Evolutionary conservation across 768 basidiomycete genomes (phyloP).

Genomic region (Porpolomopsis calyptriformis): DNA sequence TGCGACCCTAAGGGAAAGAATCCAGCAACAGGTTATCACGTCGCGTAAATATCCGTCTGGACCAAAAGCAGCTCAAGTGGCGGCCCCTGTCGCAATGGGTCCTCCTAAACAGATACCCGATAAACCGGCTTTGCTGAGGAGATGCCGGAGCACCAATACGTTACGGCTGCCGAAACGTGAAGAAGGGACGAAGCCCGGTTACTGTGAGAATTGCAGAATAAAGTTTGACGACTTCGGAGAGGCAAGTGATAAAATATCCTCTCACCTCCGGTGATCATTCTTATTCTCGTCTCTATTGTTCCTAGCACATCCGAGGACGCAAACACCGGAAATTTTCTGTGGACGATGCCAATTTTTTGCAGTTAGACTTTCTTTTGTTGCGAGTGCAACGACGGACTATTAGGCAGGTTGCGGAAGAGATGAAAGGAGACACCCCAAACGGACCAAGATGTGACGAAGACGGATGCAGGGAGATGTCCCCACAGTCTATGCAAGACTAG

Average conservation of each 20-base stretch:
- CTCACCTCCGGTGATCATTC: conserved; percentile 1
- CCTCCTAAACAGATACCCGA: conserved; percentile 54
- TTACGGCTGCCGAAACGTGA: conserved; percentile 66
- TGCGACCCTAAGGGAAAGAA: conserved; percentile 39
- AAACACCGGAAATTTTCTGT: conserved; percentile 78
- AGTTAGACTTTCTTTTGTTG: conserved; percentile 65
- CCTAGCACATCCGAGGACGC: conserved; percentile 65
- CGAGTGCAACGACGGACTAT: conserved; percentile 42
- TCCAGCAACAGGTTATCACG: conserved; percentile 59
- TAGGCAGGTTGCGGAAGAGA: conserved; percentile 18
- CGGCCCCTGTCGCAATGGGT: conserved; percentile 44
- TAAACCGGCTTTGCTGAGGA: conserved; percentile 44
- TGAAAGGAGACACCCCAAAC: too few relatives aligned
- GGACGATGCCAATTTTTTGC: conserved; percentile 65
- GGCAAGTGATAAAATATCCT: conserved; percentile 35
- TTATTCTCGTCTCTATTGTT: conserved; percentile 4
- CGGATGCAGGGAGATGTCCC: too few relatives aligned
- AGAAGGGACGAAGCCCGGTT: conserved; percentile 85
- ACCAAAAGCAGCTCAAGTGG: conserved; percentile 14
- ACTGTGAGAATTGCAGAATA: conserved; percentile 90
- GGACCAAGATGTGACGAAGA: too few relatives aligned
- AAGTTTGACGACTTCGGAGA: conserved; percentile 82
- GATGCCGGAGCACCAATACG: conserved; percentile 75
- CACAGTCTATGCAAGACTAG: too few relatives aligned
- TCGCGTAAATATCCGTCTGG: conserved; percentile 39